Base-by-base conservation (phyloP, 805 yeast species). In the Candida morakotiae region DNA sequence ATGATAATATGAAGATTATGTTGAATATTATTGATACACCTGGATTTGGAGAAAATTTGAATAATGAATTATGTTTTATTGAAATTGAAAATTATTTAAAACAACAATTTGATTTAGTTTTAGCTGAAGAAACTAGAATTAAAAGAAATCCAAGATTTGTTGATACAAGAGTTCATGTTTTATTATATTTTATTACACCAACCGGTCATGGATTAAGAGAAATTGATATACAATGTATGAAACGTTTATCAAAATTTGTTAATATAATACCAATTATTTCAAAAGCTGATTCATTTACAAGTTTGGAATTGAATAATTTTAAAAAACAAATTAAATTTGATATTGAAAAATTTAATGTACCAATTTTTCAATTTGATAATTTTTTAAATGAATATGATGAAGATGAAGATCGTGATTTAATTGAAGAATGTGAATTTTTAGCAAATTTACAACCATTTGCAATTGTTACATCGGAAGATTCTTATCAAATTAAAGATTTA, bases 121-220 rank as follows among this genome's bases (percentile, higher is more conserved):
- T 88, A 32, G 87, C 86, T 2, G 96, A 88, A 56, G 96, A 88
- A 58, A 84, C 93, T 1, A 72, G 91, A 45, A 86, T 88, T 45
- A 75, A 75, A 58, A 81, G 97, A 71, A 86, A 87, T 55, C 95
- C 95, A 18, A 69, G 86, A 45, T 33, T 69, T 39, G 48, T 52
- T 9, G 96, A 89, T 53, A 63, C 73, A 46, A 72, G 95, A 38
- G 81, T 91, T 27, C 96, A 91, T 64, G 85, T 81, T 24, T 87
- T 96, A 55, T 58, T 91, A 31, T 91, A 87, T 64, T 85, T 91
- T 55, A 68, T 91, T 37, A 71, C 78, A 5, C 91, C 95, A 0
- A 69, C 81, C 4, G 78, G 80, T 28, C 74, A 70, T 42, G 74
- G 80, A 3, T 45, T 67, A 39, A 48, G 55, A 15, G 57, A 62